Evolutionary conservation across 2,329 filamentous ascomycete genomes (phyloP).

Genomic region (Fusarium dimerum): DNA sequence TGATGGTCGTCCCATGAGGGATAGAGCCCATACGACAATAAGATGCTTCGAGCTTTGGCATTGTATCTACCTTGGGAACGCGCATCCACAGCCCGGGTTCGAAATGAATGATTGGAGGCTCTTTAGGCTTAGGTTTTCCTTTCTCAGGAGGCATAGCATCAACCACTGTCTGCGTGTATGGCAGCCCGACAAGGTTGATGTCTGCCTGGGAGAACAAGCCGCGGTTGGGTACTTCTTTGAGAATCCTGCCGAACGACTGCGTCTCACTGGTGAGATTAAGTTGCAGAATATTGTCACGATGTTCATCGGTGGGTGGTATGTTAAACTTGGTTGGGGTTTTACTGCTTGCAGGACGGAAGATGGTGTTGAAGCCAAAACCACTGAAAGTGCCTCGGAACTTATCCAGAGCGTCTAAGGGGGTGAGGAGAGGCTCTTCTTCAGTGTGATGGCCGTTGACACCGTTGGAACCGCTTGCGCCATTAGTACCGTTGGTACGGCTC

Average conservation of each 20-base stretch:
- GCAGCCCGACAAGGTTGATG: slow-evolving; percentile 37
- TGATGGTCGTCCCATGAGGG: slow-evolving; percentile 46
- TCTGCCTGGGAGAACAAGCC: slow-evolving; percentile 35
- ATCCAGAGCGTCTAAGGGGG: slow-evolving; percentile 21
- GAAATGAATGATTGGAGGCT: slow-evolving; percentile 38
- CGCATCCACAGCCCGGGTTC: slow-evolving; percentile 44
- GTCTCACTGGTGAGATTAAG: slow-evolving; percentile 41
- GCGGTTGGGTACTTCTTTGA: slow-evolving; percentile 41
- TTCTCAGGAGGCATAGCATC: slow-evolving; percentile 31
- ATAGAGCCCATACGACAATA: slow-evolving; percentile 43
- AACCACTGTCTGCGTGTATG: slow-evolving; percentile 38
- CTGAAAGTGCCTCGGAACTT: slow-evolving; percentile 31
- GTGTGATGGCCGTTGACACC: too few species aligned
- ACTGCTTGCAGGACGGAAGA: slow-evolving; percentile 37
- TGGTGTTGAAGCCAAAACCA: slow-evolving; percentile 40
- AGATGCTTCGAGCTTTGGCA: slow-evolving; percentile 24
- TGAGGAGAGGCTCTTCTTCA: too few species aligned
- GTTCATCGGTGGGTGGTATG: slow-evolving; percentile 8
- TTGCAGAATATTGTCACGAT: slow-evolving; percentile 36
- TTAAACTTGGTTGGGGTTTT: slow-evolving; percentile 19
- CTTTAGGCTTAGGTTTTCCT: slow-evolving; percentile 14
- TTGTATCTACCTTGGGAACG: slow-evolving; percentile 32
- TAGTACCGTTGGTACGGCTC: not conserved
- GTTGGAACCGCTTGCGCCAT: slow-evolving; percentile 1
- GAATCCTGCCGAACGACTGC: slow-evolving; percentile 30